A percentile compares a stretch with the other conserved stretches of the same genome.
These are phyloP conservation scores for Cladosporium sp. DNA, from an alignment of 2,329 filamentous ascomycete species.

Conservation along the genomic window DNA sequence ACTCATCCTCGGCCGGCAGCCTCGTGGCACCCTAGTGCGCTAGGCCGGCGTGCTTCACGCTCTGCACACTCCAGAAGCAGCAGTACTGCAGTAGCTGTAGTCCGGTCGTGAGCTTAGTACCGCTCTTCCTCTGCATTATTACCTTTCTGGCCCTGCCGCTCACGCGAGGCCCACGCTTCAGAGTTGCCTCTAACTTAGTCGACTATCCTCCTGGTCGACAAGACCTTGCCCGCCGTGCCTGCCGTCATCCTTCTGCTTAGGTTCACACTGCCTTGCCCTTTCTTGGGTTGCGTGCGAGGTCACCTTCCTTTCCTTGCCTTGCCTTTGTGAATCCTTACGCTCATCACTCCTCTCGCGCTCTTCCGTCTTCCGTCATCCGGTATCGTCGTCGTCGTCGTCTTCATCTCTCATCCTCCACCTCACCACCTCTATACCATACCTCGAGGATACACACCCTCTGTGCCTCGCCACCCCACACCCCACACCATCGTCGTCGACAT, in stretches of 20 bases:
- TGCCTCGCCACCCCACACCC: neutral
- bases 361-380: slow-evolving; percentile 11
- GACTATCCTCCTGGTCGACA: no score
- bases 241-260: slow-evolving; percentile 12
- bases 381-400: neutral
- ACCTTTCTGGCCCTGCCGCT: slow-evolving; percentile 3
- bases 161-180: slow-evolving; percentile 10
- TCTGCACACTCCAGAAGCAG: slow-evolving; percentile 15
- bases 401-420: neutral
- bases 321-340: neutral
- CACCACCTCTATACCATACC: slow-evolving; percentile 8
- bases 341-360: neutral
- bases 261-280: slow-evolving; percentile 7
- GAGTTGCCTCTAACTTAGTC: slow-evolving; percentile 8
- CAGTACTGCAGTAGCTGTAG: neutral
- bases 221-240: slow-evolving; percentile 6
- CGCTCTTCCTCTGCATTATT: neutral
- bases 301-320: neutral
- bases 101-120: neutral
- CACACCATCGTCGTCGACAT: slow-evolving; percentile 22
- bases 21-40: slow-evolving; percentile 20
- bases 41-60: slow-evolving; percentile 18
- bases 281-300: slow-evolving; percentile 1
- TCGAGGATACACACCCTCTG: neutral
- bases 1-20: neutral